Conservation (phyloP, 805 yeast species). For the Saccharomycopsis guyanensis region DNA sequence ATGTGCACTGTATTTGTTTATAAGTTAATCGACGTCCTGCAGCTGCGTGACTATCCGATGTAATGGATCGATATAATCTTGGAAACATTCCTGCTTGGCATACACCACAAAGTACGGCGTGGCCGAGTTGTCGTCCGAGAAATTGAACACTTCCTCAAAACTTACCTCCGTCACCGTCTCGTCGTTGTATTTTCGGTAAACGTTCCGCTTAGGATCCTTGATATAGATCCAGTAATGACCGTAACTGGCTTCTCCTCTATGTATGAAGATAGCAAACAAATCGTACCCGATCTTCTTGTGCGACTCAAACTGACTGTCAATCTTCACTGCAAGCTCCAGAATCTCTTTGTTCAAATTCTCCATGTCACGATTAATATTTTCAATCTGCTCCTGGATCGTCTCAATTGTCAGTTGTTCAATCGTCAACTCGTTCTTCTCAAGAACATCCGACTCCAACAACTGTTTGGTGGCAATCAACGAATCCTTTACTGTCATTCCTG, state of each 20-base stretch:
- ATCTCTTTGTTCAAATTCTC: conserved; percentile 35
- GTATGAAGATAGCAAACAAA: conserved; percentile 87
- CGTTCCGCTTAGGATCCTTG: conserved; percentile 55
- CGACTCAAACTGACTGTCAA: conserved; percentile 53
- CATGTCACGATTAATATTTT: conserved; percentile 40
- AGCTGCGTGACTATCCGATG: too few species aligned
- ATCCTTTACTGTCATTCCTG: conserved; percentile 43
- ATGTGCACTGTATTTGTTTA: too few species aligned
- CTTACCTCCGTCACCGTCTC: conserved; percentile 85
- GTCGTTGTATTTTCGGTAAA: conserved; percentile 89
- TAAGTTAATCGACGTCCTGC: too few species aligned
- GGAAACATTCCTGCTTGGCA: conserved; percentile 53
- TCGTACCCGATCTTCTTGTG: conserved; percentile 66
- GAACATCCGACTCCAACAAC: conserved; percentile 40
- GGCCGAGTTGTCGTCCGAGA: conserved; percentile 64
- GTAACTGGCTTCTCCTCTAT: conserved; percentile 90
- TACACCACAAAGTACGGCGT: conserved; percentile 92
- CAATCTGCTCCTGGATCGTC: conserved; percentile 29
- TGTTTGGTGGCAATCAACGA: conserved; percentile 49
- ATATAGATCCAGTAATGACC: conserved; percentile 98
- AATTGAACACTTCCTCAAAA: conserved; percentile 51
- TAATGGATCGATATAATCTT: conserved; percentile 55
- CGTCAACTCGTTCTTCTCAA: conserved; percentile 28
- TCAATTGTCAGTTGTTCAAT: conserved; percentile 42
- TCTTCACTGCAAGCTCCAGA: conserved; percentile 36